Evolutionary conservation across 169 alveolate species (phyloP), one percentile per base, ranked within the genome.

Genomic region (Plasmodium cynomolgi): DNA sequence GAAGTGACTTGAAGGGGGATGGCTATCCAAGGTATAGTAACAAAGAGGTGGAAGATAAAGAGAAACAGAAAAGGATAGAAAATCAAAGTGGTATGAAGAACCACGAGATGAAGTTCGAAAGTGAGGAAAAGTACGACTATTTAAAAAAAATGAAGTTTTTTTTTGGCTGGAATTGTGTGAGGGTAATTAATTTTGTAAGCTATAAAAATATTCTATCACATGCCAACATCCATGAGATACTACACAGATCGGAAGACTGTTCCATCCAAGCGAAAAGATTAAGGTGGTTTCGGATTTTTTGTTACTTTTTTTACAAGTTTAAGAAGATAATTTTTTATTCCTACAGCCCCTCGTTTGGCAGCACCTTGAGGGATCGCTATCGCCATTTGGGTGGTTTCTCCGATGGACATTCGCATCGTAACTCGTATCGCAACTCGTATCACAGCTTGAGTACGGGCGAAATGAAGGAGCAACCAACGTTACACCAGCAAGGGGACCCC

Each of bases 131-230:
- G 9, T 86, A 86, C 44, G 93, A 86, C 39, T n/a, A 47, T 77
- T 86, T 50, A 56, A 75, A 34, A 20, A 75, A 33, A 50, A 86
- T 86, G 81, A n/a, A 34, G 11, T 34, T 50, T 75, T 77, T 77
- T 41, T 75, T 86, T 75, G 86, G 81, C 26, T 77, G 62, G 80
- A 86, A 86, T 17, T 86, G 73, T 37, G 34, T 86, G 6, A 75
- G 93, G 33, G 72, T 86, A 20, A 86, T 86, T 20, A 86, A 86
- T 56, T 86, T 75, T 77, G 85, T 86, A n/a, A 86, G 93, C 68
- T 86, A 86, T 17, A 31, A 86, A 31, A 86, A 86, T 54, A 33
- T 56, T 77, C 68, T 41, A 54, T 86, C 73, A 13, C 81, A 86
- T 77, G 71, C 23, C 39, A 58, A 75, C 34, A 54, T 44, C 15